Conservation (phyloP, 2,329 filamentous ascomycete species). For the Nannizzia gypsea region DNA sequence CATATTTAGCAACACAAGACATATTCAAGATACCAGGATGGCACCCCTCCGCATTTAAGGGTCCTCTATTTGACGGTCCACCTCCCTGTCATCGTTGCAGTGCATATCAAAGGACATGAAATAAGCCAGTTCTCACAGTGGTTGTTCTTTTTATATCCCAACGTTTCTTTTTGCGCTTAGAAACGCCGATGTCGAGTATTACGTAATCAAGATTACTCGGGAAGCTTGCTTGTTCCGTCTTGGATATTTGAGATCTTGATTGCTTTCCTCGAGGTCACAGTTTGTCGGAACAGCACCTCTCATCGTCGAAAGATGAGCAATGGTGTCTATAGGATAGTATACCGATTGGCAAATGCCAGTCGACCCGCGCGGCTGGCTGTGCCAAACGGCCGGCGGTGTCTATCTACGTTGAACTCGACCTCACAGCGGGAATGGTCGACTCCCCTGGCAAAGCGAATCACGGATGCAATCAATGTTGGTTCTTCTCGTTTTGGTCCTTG, state of each 20-base stretch:
- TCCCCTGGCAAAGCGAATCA: slow-evolving; percentile 74
- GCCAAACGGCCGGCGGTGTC: slow-evolving; percentile 23
- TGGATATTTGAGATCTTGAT: not conserved
- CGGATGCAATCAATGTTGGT: slow-evolving; percentile 70
- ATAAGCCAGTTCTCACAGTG: not conserved
- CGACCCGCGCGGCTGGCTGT: slow-evolving; percentile 12
- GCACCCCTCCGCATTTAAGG: not conserved
- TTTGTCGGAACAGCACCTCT: slow-evolving; percentile 4
- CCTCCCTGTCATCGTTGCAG: not conserved
- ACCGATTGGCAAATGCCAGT: slow-evolving; percentile 13
- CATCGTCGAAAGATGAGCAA: slow-evolving; percentile 15
- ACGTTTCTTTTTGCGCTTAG: not conserved
- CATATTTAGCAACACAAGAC: too few species aligned
- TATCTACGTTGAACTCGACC: slow-evolving; percentile 18
- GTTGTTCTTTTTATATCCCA: not conserved
- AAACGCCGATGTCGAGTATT: not conserved
- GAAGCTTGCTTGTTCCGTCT: not conserved
- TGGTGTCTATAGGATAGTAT: slow-evolving; percentile 13
- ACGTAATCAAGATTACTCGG: not conserved
- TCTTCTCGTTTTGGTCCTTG: not conserved
- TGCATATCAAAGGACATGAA: not conserved
- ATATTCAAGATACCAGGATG: not conserved
- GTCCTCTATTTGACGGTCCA: not conserved
- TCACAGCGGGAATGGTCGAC: slow-evolving; percentile 67
- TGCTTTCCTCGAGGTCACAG: not conserved